phyloP scores from a whole-genome alignment of 192 early-diverging fungal species.

The Backusella sp. region DNA sequence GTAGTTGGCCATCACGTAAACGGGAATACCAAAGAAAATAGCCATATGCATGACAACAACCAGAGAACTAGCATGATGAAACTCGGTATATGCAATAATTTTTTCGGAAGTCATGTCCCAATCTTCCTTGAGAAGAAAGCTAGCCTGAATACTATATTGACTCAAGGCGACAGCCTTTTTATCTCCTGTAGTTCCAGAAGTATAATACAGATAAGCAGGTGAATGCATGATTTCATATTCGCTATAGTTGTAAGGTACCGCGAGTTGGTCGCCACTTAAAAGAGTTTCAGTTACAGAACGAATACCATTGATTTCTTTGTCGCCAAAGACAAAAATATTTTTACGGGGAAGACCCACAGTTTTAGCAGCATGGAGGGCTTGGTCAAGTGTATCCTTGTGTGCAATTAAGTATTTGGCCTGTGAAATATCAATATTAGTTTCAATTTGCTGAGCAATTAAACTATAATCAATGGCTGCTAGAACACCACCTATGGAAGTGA shows the following conservation, averaged over 20 bases:
- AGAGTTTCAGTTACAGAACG: background rate
- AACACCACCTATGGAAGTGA: background rate
- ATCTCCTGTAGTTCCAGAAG: slow-evolving; percentile 3
- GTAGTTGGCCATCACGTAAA: slow-evolving; percentile 10
- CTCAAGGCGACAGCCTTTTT: background rate
- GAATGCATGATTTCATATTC: background rate
- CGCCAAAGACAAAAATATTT: background rate
- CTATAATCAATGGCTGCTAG: background rate
- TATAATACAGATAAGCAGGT: slow-evolving; percentile 2
- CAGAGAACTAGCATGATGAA: background rate
- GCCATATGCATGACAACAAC: background rate
- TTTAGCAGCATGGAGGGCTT: background rate
- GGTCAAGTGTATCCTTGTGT: background rate
- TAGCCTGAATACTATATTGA: background rate
- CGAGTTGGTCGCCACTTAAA: background rate
- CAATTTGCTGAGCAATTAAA: background rate
- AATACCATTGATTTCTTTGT: background rate
- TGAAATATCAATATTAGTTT: background rate
- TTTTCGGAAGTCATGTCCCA: background rate
- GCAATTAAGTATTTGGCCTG: background rate
- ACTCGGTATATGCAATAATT: background rate
- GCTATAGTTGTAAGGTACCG: background rate
- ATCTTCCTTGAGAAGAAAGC: background rate
- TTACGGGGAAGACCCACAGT: background rate
- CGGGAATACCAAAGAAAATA: background rate